Percentiles rank a stretch among this genome's conserved stretches.
Conservation (phyloP, 129 eudicot genomes). For the Arctium minus region DNA sequence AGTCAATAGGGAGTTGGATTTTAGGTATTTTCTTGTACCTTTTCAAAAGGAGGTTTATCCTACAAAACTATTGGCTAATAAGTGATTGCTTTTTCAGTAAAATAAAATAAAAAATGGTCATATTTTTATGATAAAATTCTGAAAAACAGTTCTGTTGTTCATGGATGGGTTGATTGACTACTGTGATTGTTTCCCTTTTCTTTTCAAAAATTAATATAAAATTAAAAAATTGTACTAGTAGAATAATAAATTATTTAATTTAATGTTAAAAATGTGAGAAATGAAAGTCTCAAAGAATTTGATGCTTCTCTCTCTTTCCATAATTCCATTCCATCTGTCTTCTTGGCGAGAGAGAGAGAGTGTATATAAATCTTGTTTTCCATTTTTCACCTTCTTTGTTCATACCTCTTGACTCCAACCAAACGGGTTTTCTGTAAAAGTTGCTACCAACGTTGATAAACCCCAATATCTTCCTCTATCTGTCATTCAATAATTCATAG, state of each 20-base stretch:
- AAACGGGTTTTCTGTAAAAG: neutral
- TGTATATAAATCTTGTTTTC: constrained; percentile 15
- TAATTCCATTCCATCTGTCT: neutral
- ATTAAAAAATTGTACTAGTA: too few species aligned
- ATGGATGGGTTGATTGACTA: too few species aligned
- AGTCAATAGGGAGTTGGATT: too few species aligned
- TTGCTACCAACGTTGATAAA: constrained; percentile 16
- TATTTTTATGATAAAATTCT: too few species aligned
- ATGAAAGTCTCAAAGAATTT: neutral
- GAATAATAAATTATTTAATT: neutral
- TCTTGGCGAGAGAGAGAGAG: neutral
- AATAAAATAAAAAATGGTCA: too few species aligned
- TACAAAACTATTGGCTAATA: too few species aligned
- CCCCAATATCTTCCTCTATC: constrained; percentile 11
- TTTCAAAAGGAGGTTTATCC: too few species aligned
- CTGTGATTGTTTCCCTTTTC: too few species aligned
- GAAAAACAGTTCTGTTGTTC: too few species aligned
- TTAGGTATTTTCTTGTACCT: too few species aligned
- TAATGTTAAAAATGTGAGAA: neutral
- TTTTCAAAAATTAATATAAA: too few species aligned
- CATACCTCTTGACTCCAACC: constrained; percentile 14
- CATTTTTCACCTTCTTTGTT: constrained; percentile 13
- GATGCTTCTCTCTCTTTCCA: constrained; percentile 1
- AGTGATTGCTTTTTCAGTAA: too few species aligned
- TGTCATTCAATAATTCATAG: constrained; percentile 19